A percentile compares a stretch with the other conserved stretches of the same genome.
Evolutionary conservation across 2,329 filamentous ascomycete genomes (phyloP).

Genomic region (Aspergillus felis): DNA sequence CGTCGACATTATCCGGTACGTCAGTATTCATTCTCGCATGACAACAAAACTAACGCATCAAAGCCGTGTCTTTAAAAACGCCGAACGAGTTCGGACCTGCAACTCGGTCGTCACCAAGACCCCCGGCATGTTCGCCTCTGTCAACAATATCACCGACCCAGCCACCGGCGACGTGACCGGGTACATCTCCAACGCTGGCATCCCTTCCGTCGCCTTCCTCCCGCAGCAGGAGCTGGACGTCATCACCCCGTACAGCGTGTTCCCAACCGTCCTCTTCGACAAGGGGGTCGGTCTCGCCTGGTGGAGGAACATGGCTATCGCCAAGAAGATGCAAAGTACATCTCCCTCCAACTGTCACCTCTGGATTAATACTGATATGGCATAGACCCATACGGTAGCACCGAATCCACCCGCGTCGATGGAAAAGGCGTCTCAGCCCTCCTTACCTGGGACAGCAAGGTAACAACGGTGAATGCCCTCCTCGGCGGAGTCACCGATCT

Average conservation of each 20-base stretch:
- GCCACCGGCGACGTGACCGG: slow-evolving; percentile 34
- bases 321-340: slow-evolving; percentile 34
- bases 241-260: slow-evolving; percentile 40
- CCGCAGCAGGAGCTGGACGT: slow-evolving; percentile 41
- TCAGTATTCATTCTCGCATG: neutral
- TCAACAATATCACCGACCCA: slow-evolving; percentile 42
- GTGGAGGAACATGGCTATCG: slow-evolving; percentile 43
- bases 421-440: slow-evolving; percentile 39
- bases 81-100: neutral
- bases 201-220: slow-evolving; percentile 40
- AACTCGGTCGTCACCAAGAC: slow-evolving; percentile 28
- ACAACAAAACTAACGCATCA: neutral
- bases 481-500: slow-evolving; percentile 39
- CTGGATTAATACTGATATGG: neutral
- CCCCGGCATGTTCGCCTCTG: slow-evolving; percentile 41
- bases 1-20: slow-evolving; percentile 37
- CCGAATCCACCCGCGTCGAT: slow-evolving; percentile 39
- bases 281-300: slow-evolving; percentile 40
- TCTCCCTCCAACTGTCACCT: neutral
- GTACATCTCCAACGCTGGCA: slow-evolving; percentile 42
- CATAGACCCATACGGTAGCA: slow-evolving; percentile 37
- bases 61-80: neutral
- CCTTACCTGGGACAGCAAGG: slow-evolving; percentile 45
- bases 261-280: slow-evolving; percentile 38
- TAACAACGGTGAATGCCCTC: slow-evolving; percentile 39